Percentiles rank a stretch among this genome's conserved stretches.
Evolutionary conservation across 2,329 filamentous ascomycete species (phyloP).

Genomic region (Sclerotinia subarctica): DNA sequence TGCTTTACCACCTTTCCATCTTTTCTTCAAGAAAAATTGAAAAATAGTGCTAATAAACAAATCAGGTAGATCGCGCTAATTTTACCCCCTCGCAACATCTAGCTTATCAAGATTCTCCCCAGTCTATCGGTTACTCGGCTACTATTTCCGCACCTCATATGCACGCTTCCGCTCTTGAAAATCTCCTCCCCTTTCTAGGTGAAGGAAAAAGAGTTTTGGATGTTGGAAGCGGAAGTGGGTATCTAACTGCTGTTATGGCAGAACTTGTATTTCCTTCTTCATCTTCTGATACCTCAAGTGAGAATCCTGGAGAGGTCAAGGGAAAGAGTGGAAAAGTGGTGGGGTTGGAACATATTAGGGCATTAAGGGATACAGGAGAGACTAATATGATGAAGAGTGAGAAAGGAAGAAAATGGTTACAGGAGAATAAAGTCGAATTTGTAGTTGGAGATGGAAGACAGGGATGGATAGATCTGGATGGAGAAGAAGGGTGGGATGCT

Average conservation of each 20-base stretch:
- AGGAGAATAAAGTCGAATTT: conserved; percentile 64
- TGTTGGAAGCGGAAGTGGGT: conserved; percentile 73
- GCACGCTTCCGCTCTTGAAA: conserved; percentile 64
- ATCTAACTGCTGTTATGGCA: conserved; percentile 84
- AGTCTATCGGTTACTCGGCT: conserved; percentile 63
- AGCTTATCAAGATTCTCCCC: conserved; percentile 73
- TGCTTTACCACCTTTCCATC: no score
- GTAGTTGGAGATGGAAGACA: conserved; percentile 71
- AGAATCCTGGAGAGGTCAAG: not conserved
- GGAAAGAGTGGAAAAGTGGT: conserved; percentile 50
- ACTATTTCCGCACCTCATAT: conserved; percentile 74
- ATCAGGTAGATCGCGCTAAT: conserved; percentile 80
- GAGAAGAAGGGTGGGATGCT: conserved; percentile 71
- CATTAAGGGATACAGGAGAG: conserved; percentile 60
- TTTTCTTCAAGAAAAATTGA: no score
- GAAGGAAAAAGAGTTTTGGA: conserved; percentile 60
- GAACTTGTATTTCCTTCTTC: conserved; percentile 44
- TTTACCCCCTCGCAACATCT: conserved; percentile 67
- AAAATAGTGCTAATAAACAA: not conserved
- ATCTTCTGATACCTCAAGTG: not conserved
- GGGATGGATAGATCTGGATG: conserved; percentile 51
- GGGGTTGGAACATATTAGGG: conserved; percentile 70
- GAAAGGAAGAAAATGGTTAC: conserved; percentile 58
- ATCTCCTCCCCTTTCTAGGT: conserved; percentile 55
- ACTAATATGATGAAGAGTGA: conserved; percentile 63